Conservation (phyloP, 805 yeast species). For the Wickerhamiella hasegawae region DNA sequence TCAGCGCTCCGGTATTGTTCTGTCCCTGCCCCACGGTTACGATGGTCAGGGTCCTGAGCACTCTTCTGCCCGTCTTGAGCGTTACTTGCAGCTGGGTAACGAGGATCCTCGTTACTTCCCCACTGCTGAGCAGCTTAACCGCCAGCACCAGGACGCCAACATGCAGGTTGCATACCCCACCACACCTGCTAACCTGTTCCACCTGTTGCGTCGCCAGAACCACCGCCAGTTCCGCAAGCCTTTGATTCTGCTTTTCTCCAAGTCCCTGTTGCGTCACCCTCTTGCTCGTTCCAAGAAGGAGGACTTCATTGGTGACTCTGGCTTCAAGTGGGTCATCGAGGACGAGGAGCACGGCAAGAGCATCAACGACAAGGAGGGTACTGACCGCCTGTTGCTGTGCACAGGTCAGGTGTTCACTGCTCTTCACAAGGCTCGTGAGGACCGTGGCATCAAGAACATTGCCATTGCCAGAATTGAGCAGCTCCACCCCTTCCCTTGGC, state of each 20-base stretch:
- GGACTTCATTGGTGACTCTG: slow-evolving; percentile 84
- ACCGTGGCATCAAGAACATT: slow-evolving; percentile 60
- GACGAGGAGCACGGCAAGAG: slow-evolving; percentile 73
- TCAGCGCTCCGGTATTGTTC: slow-evolving; percentile 91
- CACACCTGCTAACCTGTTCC: slow-evolving; percentile 94
- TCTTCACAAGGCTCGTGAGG: slow-evolving; percentile 73
- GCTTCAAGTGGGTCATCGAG: slow-evolving; percentile 92
- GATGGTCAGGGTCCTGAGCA: slow-evolving; percentile 99
- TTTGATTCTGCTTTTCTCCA: slow-evolving; percentile 73
- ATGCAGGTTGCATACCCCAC: slow-evolving; percentile 97
- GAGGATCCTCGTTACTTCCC: slow-evolving; percentile 96
- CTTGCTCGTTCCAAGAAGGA: slow-evolving; percentile 72
- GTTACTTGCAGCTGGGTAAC: slow-evolving; percentile 88
- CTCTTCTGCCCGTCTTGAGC: slow-evolving; percentile 92
- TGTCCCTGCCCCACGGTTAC: slow-evolving; percentile 96
- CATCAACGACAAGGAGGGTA: slow-evolving; percentile 63
- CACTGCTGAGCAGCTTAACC: slow-evolving; percentile 64
- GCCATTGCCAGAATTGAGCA: slow-evolving; percentile 87
- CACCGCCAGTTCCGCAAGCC: slow-evolving; percentile 94
- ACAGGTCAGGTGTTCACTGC: slow-evolving; percentile 94
- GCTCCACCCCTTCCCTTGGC: slow-evolving; percentile 97
- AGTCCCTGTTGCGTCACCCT: slow-evolving; percentile 91
- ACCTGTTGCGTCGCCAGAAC: slow-evolving; percentile 94
- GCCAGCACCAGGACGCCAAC: slow-evolving; percentile 98
- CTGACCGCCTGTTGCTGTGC: slow-evolving; percentile 71